Percentiles rank a stretch among this genome's conserved stretches.
phyloP scores from a whole-genome alignment of 176 grass and related monocot genomes.

The Eleusine coracana region DNA sequence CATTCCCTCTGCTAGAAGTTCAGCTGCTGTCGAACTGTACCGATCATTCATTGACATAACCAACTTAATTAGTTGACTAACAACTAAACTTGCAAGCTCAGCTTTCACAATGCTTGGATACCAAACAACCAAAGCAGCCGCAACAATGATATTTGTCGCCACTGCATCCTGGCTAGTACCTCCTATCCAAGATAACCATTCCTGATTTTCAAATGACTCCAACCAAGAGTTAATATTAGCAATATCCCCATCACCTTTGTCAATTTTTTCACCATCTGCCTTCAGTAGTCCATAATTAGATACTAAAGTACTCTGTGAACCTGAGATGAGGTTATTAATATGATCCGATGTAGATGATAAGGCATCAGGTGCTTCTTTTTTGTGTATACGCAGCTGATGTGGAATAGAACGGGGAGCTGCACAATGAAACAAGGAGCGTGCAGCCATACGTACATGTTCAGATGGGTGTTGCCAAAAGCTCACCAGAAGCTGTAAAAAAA shows the following conservation, averaged over 20 bases:
- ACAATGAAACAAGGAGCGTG: conserved; percentile 96
- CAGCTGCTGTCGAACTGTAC: conserved; percentile 91
- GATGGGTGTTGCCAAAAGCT: conserved; percentile 97
- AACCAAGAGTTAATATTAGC: conserved; percentile 71
- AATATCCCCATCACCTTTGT: conserved; percentile 44
- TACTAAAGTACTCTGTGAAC: conserved; percentile 36
- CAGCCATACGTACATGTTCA: conserved; percentile 96
- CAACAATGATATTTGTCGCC: conserved; percentile 95
- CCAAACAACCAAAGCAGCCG: conserved; percentile 95
- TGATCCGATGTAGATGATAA: conserved; percentile 44
- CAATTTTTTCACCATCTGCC: conserved; percentile 41
- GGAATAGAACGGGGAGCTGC: conserved; percentile 86
- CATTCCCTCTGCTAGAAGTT: conserved; percentile 96
- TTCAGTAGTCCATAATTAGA: conserved; percentile 39
- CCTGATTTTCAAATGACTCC: conserved; percentile 92
- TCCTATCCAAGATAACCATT: conserved; percentile 87
- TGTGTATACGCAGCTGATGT: conserved; percentile 63
- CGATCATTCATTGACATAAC: conserved; percentile 93
- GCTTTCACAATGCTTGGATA: conserved; percentile 92
- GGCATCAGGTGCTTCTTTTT: conserved; percentile 48
- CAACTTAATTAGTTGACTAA: conserved; percentile 88
- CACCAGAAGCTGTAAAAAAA: conserved; percentile 79
- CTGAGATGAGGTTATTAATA: conserved; percentile 34
- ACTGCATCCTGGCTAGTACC: conserved; percentile 83
- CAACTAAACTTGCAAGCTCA: conserved; percentile 71